Evolutionary conservation across 1,139 yeast genomes (phyloP).

Genomic region (Kodamaea sp.): DNA sequence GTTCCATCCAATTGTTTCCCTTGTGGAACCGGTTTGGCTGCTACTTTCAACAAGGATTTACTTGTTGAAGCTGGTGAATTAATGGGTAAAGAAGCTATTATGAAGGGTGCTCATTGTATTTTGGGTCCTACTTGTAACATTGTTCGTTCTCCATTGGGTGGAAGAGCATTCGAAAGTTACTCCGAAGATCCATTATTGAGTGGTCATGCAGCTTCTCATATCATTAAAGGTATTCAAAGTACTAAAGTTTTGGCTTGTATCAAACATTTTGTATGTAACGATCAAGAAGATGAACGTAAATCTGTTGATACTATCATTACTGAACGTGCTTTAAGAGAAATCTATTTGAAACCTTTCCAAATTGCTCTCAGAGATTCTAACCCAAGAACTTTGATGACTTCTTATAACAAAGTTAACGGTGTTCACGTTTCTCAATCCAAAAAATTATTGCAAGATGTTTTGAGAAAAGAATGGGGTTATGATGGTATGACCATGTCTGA

Average conservation of each 20-base stretch:
- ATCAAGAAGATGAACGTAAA: constrained; percentile 54
- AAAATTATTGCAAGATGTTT: constrained; percentile 38
- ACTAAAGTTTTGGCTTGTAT: constrained; percentile 52
- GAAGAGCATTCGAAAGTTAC: constrained; percentile 62
- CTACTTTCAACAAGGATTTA: constrained; percentile 28
- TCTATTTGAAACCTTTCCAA: constrained; percentile 61
- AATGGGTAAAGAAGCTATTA: constrained; percentile 49
- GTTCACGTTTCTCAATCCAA: constrained; percentile 49
- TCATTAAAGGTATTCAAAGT: constrained; percentile 53
- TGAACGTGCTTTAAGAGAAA: constrained; percentile 58
- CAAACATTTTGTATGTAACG: constrained; percentile 60
- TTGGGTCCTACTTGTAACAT: constrained; percentile 56
- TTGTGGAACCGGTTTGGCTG: constrained; percentile 25
- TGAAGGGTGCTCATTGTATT: constrained; percentile 47
- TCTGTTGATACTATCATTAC: constrained; percentile 47
- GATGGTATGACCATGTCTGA: constrained; percentile 57
- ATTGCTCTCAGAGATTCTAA: constrained; percentile 48
- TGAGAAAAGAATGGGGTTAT: constrained; percentile 55
- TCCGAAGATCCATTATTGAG: constrained; percentile 59
- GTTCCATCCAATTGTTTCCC: constrained; percentile 53
- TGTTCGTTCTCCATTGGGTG: constrained; percentile 60
- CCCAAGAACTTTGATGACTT: constrained; percentile 56
- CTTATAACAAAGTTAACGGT: constrained; percentile 59
- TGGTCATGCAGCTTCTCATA: constrained; percentile 48
- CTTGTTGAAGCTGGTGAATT: constrained; percentile 42